Percentiles rank a stretch among this genome's conserved stretches.
These are phyloP conservation scores for Talaromyces pinophilus DNA, from an alignment of 2,329 filamentous ascomycete genomes.

Conservation along the genomic window DNA sequence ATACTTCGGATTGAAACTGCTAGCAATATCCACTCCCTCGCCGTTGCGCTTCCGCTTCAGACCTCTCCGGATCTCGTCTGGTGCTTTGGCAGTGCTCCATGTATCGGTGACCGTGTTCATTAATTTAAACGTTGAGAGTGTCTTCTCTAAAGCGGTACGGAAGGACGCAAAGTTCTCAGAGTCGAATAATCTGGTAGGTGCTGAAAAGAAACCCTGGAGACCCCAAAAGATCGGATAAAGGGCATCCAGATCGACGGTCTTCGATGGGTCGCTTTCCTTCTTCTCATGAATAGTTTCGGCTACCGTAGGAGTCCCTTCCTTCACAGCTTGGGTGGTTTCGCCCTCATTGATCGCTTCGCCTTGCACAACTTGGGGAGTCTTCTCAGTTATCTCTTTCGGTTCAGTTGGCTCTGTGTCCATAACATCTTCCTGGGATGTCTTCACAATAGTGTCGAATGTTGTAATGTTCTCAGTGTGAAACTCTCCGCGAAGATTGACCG, in stretches of 20 bases:
- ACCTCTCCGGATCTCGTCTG: constrained; percentile 65
- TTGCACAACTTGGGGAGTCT: constrained; percentile 36
- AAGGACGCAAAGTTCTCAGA: constrained; percentile 65
- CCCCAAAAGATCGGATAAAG: constrained; percentile 95
- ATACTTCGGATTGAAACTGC: constrained; percentile 94
- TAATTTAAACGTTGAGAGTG: constrained; percentile 73
- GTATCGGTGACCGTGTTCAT: constrained; percentile 69
- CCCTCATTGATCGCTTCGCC: constrained; percentile 26
- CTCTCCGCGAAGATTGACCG: constrained; percentile 92
- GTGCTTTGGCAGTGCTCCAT: constrained; percentile 57
- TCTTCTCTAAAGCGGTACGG: constrained; percentile 63
- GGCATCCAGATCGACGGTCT: constrained; percentile 64
- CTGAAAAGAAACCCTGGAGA: constrained; percentile 86
- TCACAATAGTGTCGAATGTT: constrained; percentile 66
- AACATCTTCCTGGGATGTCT: constrained; percentile 48
- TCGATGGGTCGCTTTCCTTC: constrained; percentile 41
- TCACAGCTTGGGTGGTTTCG: constrained; percentile 22
- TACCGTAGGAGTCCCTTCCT: constrained; percentile 6
- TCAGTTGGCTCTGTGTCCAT: constrained; percentile 61
- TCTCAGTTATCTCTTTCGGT: constrained; percentile 38
- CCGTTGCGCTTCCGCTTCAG: constrained; percentile 69
- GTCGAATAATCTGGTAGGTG: constrained; percentile 81
- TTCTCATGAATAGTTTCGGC: constrained; percentile 21
- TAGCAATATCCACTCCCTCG: constrained; percentile 64
- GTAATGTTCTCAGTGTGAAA: constrained; percentile 96